phyloP scores from a whole-genome alignment of 2,329 filamentous ascomycete genomes.

The Tympanopsis confertula region DNA sequence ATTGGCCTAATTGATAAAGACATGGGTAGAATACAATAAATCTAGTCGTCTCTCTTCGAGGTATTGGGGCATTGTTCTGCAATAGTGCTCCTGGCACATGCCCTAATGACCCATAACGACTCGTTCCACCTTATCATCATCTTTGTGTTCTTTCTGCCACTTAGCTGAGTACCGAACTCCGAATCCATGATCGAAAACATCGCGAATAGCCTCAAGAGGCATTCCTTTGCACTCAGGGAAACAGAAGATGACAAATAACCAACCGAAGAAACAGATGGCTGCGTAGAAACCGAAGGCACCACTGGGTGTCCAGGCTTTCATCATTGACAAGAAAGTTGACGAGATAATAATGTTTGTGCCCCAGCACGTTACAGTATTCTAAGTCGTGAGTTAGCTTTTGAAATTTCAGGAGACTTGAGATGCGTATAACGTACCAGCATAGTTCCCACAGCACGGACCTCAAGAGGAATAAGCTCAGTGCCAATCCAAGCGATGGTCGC shows the following conservation, averaged over 20 bases:
- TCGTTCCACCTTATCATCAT: background rate
- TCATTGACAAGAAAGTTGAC: slow-evolving; percentile 31
- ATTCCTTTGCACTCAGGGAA: slow-evolving; percentile 37
- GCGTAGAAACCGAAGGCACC: slow-evolving; percentile 36
- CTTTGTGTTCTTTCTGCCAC: slow-evolving; percentile 12
- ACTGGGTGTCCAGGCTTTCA: slow-evolving; percentile 28
- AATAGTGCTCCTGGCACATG: no score
- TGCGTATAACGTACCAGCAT: no score
- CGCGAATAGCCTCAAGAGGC: slow-evolving; percentile 33
- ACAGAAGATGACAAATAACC: slow-evolving; percentile 28
- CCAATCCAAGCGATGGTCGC: slow-evolving; percentile 29
- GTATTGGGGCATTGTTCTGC: no score
- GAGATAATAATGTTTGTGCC: slow-evolving; percentile 30
- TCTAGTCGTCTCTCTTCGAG: no score
- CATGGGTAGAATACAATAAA: no score
- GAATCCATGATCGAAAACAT: slow-evolving; percentile 30
- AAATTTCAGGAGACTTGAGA: no score
- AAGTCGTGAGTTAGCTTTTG: no score
- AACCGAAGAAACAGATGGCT: slow-evolving; percentile 30
- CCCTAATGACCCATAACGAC: no score
- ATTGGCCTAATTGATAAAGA: no score
- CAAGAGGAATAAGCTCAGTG: slow-evolving; percentile 28
- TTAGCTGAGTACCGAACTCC: slow-evolving; percentile 22
- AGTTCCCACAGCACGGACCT: slow-evolving; percentile 28
- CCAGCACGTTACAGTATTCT: slow-evolving; percentile 27